Percentiles rank a stretch among this genome's conserved stretches.
Conservation (phyloP, 129 eudicot genomes). For the Flaveria sonorensis region DNA sequence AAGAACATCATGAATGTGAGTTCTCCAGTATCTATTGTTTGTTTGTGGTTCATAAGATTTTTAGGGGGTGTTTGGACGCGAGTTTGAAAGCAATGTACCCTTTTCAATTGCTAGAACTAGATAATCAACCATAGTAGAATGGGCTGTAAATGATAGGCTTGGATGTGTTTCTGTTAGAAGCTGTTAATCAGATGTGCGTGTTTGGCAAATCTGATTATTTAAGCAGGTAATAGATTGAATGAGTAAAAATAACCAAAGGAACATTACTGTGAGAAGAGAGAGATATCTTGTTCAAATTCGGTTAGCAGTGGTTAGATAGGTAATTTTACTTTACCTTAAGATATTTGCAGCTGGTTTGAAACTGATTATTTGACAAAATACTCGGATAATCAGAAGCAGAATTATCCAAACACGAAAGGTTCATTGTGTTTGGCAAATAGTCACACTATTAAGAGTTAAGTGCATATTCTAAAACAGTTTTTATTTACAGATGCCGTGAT, state of each 20-base stretch:
- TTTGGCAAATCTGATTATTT: background rate
- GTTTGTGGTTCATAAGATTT: conserved; percentile 24
- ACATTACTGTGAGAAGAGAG: conserved; percentile 1
- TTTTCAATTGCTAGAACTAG: background rate
- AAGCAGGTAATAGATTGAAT: background rate
- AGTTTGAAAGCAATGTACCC: background rate
- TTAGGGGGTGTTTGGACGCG: background rate
- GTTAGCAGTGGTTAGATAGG: background rate
- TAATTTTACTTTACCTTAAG: background rate
- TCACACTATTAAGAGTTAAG: background rate
- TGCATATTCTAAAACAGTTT: background rate
- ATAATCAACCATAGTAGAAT: background rate
- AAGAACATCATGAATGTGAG: conserved; percentile 79
- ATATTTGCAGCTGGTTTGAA: background rate
- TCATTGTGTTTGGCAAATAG: background rate
- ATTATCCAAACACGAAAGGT: background rate
- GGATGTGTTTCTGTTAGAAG: background rate
- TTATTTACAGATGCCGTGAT: conserved; percentile 79
- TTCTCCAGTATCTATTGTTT: background rate
- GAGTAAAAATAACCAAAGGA: background rate
- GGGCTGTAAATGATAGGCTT: background rate
- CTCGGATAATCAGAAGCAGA: background rate
- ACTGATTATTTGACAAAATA: background rate
- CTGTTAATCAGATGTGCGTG: background rate
- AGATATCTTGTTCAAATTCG: background rate